Base-by-base conservation (phyloP, 75 land plant species). In the Cupressus sempervirens region DNA sequence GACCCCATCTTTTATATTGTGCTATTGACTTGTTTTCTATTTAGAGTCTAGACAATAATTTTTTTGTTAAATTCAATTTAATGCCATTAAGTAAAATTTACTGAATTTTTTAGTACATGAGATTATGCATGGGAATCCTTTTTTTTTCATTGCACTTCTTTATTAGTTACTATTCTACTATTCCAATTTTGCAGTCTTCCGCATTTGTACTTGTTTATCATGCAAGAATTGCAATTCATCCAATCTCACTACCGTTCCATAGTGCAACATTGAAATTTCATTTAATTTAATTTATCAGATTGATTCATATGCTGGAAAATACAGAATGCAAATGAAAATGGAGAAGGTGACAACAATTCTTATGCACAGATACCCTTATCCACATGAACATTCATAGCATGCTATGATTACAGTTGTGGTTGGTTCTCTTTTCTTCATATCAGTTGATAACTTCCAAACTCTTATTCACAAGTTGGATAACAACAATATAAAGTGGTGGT, bases 371-470 rank as follows among this genome's bases (percentile, higher is more conserved):
- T 93, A 96, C 82, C 94, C 98, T 16, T 98, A 98, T 84, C 99
- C 99, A 2, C 99, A 98, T 84, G 97, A 98, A 87, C 99, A 98
- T 88, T 98, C 99, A 32, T 94, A 94, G 67, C 99, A 98, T 93
- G 96, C 98, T 12, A 85, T 96, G 32, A 91, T 92, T 76, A 98
- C 99, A 13, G 99, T 98, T 34, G 80, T 93, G 14, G 91, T 94
- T 80, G 97, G 93, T 36, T 93, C 94, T 80, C 88, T 98, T 11
- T 98, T 98, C 86, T 98, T 98, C 84, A 96, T 98, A 65, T 98
- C 96, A 12, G 91, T 95, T 23, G 99, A 96, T 74, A 98, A 96
- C 84, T 91, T 98, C 84, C 96, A 96, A 83, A 94, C 95, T 32
- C 91, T 98, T 45, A 83, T 94, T 77, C 94, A 94, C 72, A 94